Evolutionary conservation across 257 asterid species (phyloP).

Genomic region (Solanum piurae): DNA sequence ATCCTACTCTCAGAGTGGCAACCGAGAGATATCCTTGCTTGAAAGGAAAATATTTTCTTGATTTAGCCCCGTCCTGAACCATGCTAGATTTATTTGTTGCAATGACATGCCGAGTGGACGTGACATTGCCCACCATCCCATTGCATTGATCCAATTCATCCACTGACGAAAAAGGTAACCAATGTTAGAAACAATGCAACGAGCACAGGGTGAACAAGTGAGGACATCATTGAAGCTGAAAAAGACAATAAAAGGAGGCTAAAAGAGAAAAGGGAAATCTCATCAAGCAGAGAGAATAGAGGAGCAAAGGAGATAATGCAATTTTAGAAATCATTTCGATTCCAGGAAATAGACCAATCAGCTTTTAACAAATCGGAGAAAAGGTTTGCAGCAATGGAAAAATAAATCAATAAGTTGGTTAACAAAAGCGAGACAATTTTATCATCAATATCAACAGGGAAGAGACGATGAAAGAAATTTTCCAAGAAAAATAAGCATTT

Average conservation of each 20-base stretch:
- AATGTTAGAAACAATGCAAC: conserved; percentile 7
- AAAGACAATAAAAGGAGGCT: background rate
- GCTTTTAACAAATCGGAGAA: background rate
- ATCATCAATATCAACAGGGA: background rate
- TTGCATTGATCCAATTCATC: conserved; percentile 91
- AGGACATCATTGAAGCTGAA: background rate
- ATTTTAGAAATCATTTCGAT: background rate
- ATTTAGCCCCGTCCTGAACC: conserved; percentile 48
- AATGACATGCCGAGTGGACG: conserved; percentile 23
- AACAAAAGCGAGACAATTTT: background rate
- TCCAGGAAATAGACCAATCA: background rate
- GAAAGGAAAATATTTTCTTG: conserved; percentile 72
- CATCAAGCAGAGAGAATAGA: background rate
- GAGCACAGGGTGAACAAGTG: background rate
- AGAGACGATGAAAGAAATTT: background rate
- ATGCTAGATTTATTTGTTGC: conserved; percentile 30
- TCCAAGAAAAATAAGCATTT: background rate
- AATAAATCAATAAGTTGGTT: background rate
- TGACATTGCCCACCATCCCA: conserved; percentile 57
- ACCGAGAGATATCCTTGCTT: conserved; percentile 79
- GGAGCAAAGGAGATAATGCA: background rate
- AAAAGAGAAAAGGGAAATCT: background rate
- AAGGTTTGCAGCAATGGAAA: background rate
- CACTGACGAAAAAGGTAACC: conserved; percentile 36
- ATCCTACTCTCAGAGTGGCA: conserved; percentile 81